Conservation (phyloP, 306 rosid genomes). For the Rosa rugosa region DNA sequence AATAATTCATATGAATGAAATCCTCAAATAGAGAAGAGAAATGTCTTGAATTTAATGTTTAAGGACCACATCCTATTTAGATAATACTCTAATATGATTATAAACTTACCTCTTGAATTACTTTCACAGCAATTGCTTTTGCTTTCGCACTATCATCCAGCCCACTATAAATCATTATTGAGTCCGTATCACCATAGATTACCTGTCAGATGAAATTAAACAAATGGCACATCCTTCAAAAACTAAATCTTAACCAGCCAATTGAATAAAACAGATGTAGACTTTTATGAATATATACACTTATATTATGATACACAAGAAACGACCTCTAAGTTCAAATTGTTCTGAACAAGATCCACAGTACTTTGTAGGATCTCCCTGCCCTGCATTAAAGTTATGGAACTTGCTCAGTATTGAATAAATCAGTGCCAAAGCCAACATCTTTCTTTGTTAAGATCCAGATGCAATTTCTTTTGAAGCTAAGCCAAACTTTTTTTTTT, state of each 20-base stretch:
- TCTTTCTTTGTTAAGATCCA: not conserved
- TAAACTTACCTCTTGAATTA: slow-evolving; percentile 80
- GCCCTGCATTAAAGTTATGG: slow-evolving; percentile 60
- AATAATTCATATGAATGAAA: not conserved
- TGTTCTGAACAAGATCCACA: slow-evolving; percentile 93
- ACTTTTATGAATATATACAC: not conserved
- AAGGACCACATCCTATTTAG: not conserved
- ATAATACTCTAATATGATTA: slow-evolving; percentile 14
- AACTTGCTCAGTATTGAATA: slow-evolving; percentile 20
- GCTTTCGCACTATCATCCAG: slow-evolving; percentile 82
- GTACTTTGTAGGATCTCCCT: slow-evolving; percentile 95
- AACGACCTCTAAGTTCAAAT: slow-evolving; percentile 86
- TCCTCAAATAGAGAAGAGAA: slow-evolving; percentile 8
- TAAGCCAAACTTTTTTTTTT: slow-evolving; percentile 16
- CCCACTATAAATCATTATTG: slow-evolving; percentile 95
- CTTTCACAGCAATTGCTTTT: slow-evolving; percentile 77
- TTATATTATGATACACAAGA: slow-evolving; percentile 21
- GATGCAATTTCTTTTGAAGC: slow-evolving; percentile 6
- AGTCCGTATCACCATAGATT: slow-evolving; percentile 95
- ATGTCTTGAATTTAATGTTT: slow-evolving; percentile 25
- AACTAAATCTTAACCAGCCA: slow-evolving; percentile 20
- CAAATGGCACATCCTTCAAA: slow-evolving; percentile 21
- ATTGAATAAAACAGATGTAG: slow-evolving; percentile 1
- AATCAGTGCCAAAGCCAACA: slow-evolving; percentile 21
- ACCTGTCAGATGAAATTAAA: slow-evolving; percentile 53